Evolutionary conservation across 441 rosid genomes (phyloP).

Genomic region (Populus tomentosa): DNA sequence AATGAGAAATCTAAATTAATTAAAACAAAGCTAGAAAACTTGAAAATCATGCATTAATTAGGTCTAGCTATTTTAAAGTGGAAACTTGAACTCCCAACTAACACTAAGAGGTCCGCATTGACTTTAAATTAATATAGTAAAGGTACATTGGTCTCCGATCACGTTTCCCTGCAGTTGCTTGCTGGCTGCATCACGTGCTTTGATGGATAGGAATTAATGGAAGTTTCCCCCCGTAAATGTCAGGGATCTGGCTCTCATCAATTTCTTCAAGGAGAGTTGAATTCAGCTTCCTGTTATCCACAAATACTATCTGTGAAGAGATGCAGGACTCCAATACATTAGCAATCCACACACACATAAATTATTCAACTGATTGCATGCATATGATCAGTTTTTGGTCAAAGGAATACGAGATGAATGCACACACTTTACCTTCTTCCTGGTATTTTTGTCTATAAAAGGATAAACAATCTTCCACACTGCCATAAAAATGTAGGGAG

Average conservation of each 20-base stretch:
- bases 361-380: not conserved
- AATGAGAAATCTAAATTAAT: too few species aligned
- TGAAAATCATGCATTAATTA: too few species aligned
- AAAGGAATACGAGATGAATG: not conserved
- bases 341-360: not conserved
- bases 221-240: conserved; percentile 48
- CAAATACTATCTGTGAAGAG: conserved; percentile 43
- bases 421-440: conserved; percentile 33
- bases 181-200: not conserved
- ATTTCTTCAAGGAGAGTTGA: conserved; percentile 49
- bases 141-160: too few species aligned
- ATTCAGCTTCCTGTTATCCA: conserved; percentile 39
- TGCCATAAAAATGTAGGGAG: conserved; percentile 48
- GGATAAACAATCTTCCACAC: conserved; percentile 53
- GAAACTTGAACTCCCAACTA: too few species aligned
- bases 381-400: not conserved
- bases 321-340: not conserved
- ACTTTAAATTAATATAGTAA: not conserved
- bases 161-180: not conserved
- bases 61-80: too few species aligned
- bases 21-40: too few species aligned
- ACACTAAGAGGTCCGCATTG: not conserved
- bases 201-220: conserved; percentile 41
- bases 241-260: conserved; percentile 58
- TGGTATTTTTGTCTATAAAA: conserved; percentile 51